These are phyloP conservation scores for Artemisia tridentata DNA, from an alignment of 129 eudicot genomes.

Conservation along the genomic window DNA sequence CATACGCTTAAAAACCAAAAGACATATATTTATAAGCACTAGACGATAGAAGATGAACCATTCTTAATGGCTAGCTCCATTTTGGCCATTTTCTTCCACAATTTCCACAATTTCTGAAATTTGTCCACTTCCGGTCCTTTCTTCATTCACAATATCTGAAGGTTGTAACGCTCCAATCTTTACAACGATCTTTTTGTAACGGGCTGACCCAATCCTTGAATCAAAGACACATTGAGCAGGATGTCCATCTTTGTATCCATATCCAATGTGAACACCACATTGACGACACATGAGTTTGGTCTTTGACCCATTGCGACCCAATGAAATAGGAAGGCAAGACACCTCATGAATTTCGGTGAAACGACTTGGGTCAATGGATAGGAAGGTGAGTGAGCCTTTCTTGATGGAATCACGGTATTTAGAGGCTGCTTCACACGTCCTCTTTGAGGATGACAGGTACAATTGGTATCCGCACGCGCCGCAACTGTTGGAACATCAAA, in stretches of 20 bases:
- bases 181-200: constrained; percentile 21
- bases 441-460: constrained; percentile 47
- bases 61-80: not conserved
- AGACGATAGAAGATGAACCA: not conserved
- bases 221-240: constrained; percentile 44
- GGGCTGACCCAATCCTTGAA: constrained; percentile 1
- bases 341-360: constrained; percentile 60
- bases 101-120: too few relatives aligned
- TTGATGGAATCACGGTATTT: constrained; percentile 46
- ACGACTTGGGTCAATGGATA: constrained; percentile 59
- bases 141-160: not conserved
- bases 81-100: not conserved
- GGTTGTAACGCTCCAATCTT: constrained; percentile 21
- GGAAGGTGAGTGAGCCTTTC: constrained; percentile 58
- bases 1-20: not conserved
- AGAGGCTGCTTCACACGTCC: constrained; percentile 44
- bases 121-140: too few relatives aligned
- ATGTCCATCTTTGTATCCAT: constrained; percentile 43
- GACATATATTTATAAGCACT: constrained; percentile 12
- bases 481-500: constrained; percentile 39
- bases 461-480: constrained; percentile 68
- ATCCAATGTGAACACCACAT: constrained; percentile 53
- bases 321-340: constrained; percentile 49
- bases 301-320: constrained; percentile 49
- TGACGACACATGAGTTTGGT: constrained; percentile 65